These are phyloP conservation scores for Naganishia sp. DNA, from an alignment of 1,284 basidiomycete species.

Conservation along the genomic window DNA sequence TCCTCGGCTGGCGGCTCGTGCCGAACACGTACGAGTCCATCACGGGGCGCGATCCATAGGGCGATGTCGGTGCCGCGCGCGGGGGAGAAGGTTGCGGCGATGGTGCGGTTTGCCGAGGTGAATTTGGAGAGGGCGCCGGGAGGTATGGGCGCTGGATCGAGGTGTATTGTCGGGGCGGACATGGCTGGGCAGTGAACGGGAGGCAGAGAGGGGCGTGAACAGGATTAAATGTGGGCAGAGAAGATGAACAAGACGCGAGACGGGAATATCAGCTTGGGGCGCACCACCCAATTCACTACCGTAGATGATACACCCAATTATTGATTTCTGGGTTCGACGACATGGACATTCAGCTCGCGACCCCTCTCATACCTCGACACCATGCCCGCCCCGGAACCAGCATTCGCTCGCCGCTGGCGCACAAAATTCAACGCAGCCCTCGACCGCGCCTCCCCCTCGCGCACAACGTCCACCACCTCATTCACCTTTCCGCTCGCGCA, in stretches of 20 bases:
- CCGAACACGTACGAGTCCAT: neutral
- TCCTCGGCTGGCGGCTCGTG: conserved; percentile 5
- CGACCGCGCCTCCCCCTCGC: neutral
- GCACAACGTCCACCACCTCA: neutral
- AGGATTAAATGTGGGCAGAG: too few relatives aligned
- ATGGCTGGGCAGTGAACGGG: neutral
- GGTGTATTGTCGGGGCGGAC: conserved; percentile 18
- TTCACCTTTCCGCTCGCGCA: conserved; percentile 51
- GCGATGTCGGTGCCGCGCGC: conserved; percentile 25
- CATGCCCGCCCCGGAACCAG: conserved; percentile 16
- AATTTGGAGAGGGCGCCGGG: conserved; percentile 22
- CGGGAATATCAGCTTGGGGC: neutral
- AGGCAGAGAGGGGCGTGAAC: neutral
- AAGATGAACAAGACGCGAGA: too few relatives aligned
- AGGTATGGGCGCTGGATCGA: conserved; percentile 34
- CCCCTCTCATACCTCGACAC: neutral
- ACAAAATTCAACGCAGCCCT: conserved; percentile 22
- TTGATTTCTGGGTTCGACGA: too few relatives aligned
- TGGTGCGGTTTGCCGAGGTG: conserved; percentile 31
- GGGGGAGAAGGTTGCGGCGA: conserved; percentile 29
- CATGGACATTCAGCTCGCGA: neutral
- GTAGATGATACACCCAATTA: too few relatives aligned
- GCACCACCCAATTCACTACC: too few relatives aligned
- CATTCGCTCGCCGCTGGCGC: conserved; percentile 23
- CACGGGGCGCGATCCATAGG: conserved; percentile 26